phyloP scores from a whole-genome alignment of 164 flowering plant species.

The Vitis riparia region DNA sequence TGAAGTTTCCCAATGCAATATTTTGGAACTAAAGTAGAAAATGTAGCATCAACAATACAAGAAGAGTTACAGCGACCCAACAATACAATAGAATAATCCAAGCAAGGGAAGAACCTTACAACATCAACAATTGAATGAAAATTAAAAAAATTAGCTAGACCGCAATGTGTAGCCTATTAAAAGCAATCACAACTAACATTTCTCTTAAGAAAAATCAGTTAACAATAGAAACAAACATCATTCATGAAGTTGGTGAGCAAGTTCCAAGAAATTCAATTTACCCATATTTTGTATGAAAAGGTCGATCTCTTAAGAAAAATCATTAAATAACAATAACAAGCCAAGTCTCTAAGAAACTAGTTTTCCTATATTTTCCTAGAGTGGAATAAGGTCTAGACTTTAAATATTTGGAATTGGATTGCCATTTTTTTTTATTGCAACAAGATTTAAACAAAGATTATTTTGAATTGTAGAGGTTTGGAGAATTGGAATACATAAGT shows the following conservation, averaged over 20 bases:
- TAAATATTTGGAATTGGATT: slow-evolving; percentile 9
- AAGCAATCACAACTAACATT: not conserved
- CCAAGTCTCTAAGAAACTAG: slow-evolving; percentile 35
- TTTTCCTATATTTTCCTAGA: slow-evolving; percentile 30
- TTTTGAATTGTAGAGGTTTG: not conserved
- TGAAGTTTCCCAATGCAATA: too few species aligned
- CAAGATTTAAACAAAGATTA: too few species aligned
- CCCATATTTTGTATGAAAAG: slow-evolving; percentile 89
- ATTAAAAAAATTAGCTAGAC: not conserved
- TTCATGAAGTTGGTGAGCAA: not conserved
- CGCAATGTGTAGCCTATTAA: too few species aligned
- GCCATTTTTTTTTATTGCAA: not conserved
- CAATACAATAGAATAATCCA: slow-evolving; percentile 75
- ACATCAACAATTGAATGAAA: not conserved
- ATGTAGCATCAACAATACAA: slow-evolving; percentile 31
- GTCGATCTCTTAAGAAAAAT: slow-evolving; percentile 27
- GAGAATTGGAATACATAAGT: not conserved
- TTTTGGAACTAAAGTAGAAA: too few species aligned
- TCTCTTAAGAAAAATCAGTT: not conserved
- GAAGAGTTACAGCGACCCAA: slow-evolving; percentile 72
- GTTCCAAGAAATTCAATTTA: slow-evolving; percentile 6
- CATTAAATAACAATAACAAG: too few species aligned
- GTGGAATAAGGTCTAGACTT: slow-evolving; percentile 21
- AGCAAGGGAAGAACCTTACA: slow-evolving; percentile 78
- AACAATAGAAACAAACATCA: not conserved